Evolutionary conservation across 2,329 filamentous ascomycete genomes (phyloP), one percentile per base, ranked within the genome.

Genomic region (Ceratocystis variospora): DNA sequence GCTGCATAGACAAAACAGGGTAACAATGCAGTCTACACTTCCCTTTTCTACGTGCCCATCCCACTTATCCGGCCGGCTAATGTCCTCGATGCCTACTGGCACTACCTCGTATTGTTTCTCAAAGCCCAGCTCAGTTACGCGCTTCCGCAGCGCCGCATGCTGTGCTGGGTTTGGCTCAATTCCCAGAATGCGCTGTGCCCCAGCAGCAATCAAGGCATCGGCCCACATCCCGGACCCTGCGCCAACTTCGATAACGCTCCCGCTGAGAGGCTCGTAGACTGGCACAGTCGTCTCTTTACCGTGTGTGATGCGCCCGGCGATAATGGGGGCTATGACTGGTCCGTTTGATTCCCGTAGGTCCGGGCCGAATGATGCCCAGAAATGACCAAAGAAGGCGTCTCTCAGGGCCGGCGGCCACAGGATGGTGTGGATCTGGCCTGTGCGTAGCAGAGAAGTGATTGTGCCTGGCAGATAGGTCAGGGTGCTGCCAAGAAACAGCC

Each of bases 161-260:
- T 82, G 80, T 45, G 76, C 78, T 0, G 72, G 65, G 71, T 87
- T 87, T 2, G 86, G 86, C 74, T 88, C 86, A 3, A 88, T 79
- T 65, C 85, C 86, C 70, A 83, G 86, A 55, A 88, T 76, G 41
- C 77, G 78, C 10, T 65, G n/a, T 2, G 68, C 63, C 3, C 65
- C 67, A 6, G 65, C 59, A 12, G 75, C 71, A 31, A 73, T 72
- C 65, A 85, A 83, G 19, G 85, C 73, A 45, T 80, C 77, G 3
- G 83, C 79, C 84, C 83, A 87, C 72, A 84, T 77, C 2, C 85
- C 85, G 1, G 74, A 78, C 2, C 83, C 86, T 1, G 85, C 80
- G 2, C 85, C 85, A 65, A 87, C 78, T 73, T 88, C 86, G 55
- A 87, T 72, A 4, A 85, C 80, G 1, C 79, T 75, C 2, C 84